Base-by-base conservation (phyloP, 2,329 filamentous ascomycete genomes). In the Pestalotiopsis sp. region DNA sequence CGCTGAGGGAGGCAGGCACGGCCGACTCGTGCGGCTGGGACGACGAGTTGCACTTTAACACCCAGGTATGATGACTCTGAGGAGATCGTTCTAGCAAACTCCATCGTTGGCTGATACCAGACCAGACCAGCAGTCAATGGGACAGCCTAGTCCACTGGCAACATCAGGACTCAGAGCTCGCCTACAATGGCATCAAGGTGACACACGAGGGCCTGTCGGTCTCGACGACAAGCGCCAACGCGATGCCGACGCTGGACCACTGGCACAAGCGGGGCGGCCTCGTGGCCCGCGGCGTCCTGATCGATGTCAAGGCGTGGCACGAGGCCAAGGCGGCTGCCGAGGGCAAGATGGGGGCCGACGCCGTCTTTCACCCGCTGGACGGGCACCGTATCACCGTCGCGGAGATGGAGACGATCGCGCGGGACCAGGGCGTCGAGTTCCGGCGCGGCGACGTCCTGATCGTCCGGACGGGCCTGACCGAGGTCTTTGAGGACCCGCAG, bases 401-500 rank as follows among this genome's bases (percentile, higher is more conserved):
- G 1, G 85, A 90, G 0, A 82, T 94, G 0, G 85, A 87, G 66
- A 82, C 84, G 9, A 88, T 89, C 41, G 91, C 89, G 0, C 81
- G 80, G 41, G 80, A 85, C 45, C 89, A 92, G 72, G 86, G 87
- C 0, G 81, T 92, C 31, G 86, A 91, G 70, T 90, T 93, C 74
- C 85, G 83, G 0, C 85, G 87, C 2, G 91, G 91, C 4, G 91
- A 93, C 70, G 87, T 93, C 67, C 82, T 93, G 12, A 82, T 93
- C 59, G 77, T 93, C 23, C 85, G 91, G 20, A 89, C 87, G 1
- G 91, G 91, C 0, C 88, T 86, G 72, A 87, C 89, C 7, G 85
- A 90, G 72, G 81, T 85, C 12, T 87, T 92, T 68, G 81, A 89
- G 72, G 77, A 78, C 4, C 85, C 84, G 9, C 79, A 75, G 1